Base-by-base conservation (phyloP, 257 asterid genomes). In the Paulownia fortunei region DNA sequence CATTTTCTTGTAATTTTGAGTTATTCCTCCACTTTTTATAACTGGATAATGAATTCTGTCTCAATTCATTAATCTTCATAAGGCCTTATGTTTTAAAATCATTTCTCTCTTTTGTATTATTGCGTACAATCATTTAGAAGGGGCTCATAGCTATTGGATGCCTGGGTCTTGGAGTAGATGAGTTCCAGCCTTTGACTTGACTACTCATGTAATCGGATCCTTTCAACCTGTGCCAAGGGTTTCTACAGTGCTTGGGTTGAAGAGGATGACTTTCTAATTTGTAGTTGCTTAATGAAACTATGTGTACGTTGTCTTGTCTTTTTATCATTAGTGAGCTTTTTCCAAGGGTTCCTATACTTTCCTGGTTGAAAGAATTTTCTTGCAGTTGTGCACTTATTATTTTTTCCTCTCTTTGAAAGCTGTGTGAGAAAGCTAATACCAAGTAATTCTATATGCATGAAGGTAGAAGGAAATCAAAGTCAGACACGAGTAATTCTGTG, bases 391-490 rank as follows among this genome's bases (percentile, higher is more conserved):
- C 37, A 0, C 2, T 67, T 6, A 47, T 63, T 7, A 18, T 62
- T 18, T 24, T 10, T 60, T 27, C 34, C 56, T 3, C 62, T 8
- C 16, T 36, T 52, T 47, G 23, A 24, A 37, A 47, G 26, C 24
- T 18, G 9, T 30, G 56, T 59, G 12, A 59, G 61, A 26, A 62
- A 47, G 59, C 51, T 27, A 51, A 34, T 47, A 7, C 19, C 32
- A 66, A 8, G 2, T 36, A 6, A 8, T 34, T 59, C 41, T 44
- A 32, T 74, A 3, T 10, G 32, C 67, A 73, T 77, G 56, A 62
- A 94, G 98, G 93, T 82, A 87, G 77, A 76, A 91, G 62, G 88
- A 94, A 89, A 80, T 78, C 92, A 64, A 94, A 90, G 82, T 82
- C 96, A 18, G 92, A 87, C 39, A 23, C 84, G 44, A 88, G 89